phyloP scores from a whole-genome alignment of 768 basidiomycete genomes.

The Solioccasus polychromus region DNA sequence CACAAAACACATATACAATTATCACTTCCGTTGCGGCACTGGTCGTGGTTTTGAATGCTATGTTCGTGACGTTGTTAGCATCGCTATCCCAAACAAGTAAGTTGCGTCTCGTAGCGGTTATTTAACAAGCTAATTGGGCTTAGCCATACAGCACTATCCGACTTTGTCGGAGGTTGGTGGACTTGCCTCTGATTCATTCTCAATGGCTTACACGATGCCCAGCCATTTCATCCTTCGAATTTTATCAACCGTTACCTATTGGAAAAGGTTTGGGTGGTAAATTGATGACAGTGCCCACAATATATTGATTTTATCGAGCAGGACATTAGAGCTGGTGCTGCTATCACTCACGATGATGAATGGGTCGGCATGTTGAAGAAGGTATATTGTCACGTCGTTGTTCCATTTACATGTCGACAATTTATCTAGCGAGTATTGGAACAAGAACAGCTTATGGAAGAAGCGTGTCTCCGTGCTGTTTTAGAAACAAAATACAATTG shows the following conservation, averaged over 20 bases:
- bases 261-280: background rate
- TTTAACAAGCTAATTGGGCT: too few relatives aligned
- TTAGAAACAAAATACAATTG: background rate
- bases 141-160: background rate
- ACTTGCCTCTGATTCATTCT: too few relatives aligned
- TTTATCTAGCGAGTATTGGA: background rate
- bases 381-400: background rate
- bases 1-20: too few relatives aligned
- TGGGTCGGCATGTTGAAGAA: constrained; percentile 8
- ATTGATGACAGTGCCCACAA: too few relatives aligned
- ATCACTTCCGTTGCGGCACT: too few relatives aligned
- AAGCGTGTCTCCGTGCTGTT: too few relatives aligned
- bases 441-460: too few relatives aligned
- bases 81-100: background rate
- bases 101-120: too few relatives aligned
- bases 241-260: constrained; percentile 9
- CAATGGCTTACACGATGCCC: background rate
- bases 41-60: too few relatives aligned
- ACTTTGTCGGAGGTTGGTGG: background rate
- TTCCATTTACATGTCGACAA: background rate
- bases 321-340: background rate
- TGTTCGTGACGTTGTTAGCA: background rate
- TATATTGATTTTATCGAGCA: background rate
- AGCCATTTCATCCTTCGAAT: constrained; percentile 8
- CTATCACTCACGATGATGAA: constrained; percentile 8